These are phyloP conservation scores for Magnaporthiopsis incrustans DNA, from an alignment of 2,329 filamentous ascomycete genomes.

Conservation along the genomic window DNA sequence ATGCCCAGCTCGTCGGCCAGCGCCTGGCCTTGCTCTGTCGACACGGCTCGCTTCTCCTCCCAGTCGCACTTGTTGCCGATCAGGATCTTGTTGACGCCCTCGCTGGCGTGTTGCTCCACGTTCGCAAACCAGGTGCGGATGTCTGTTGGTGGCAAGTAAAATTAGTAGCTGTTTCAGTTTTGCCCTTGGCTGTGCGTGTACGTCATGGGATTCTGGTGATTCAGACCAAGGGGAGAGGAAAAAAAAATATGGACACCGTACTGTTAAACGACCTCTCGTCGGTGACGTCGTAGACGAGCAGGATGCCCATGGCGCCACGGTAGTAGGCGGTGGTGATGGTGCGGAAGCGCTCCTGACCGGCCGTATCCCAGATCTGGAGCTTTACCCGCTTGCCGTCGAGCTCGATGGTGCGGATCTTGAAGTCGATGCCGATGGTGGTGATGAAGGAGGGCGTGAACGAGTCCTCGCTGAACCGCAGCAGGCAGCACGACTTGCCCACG, in stretches of 20 bases:
- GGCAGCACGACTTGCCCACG: constrained; percentile 94
- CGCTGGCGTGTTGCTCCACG: constrained; percentile 94
- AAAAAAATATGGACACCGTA: no score
- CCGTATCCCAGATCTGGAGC: constrained; percentile 99
- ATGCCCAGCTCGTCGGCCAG: constrained; percentile 94
- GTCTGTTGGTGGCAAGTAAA: constrained; percentile 46
- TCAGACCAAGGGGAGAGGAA: constrained; percentile 1
- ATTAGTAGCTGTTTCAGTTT: constrained; percentile 16
- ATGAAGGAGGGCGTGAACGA: constrained; percentile 97
- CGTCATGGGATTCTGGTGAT: background rate
- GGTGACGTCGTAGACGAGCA: constrained; percentile 97
- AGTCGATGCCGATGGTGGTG: constrained; percentile 98
- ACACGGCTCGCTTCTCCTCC: constrained; percentile 96
- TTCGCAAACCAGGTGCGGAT: constrained; percentile 99
- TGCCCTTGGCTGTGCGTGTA: background rate
- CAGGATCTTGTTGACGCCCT: constrained; percentile 98
- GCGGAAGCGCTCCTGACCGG: constrained; percentile 94
- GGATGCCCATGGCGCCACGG: constrained; percentile 93
- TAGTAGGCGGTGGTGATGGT: constrained; percentile 99
- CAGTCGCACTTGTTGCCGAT: constrained; percentile 99
- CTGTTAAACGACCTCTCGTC: constrained; percentile 94
- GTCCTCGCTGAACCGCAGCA: constrained; percentile 94
- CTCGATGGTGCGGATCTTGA: constrained; percentile 99
- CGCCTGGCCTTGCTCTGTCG: constrained; percentile 85
- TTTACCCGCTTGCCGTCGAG: constrained; percentile 98